Conservation (phyloP, 768 basidiomycete species). For the Boletus bicolor region DNA sequence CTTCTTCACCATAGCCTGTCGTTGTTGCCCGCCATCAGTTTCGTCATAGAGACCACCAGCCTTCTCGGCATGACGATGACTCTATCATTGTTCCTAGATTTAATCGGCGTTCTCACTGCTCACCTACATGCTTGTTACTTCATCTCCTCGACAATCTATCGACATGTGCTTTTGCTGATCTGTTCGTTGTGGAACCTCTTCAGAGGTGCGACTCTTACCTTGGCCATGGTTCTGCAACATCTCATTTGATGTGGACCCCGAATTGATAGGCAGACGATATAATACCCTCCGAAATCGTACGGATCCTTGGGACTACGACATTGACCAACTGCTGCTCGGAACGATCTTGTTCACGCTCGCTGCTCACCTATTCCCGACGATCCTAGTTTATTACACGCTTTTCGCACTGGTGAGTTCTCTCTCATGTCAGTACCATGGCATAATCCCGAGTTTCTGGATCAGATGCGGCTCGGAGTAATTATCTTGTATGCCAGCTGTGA, state of each 20-base stretch:
- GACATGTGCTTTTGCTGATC: slow-evolving; percentile 51
- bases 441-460: not conserved
- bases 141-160: slow-evolving; percentile 59
- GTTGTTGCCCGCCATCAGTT: slow-evolving; percentile 24
- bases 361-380: slow-evolving; percentile 80
- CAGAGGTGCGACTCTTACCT: slow-evolving; percentile 52
- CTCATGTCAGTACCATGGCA: not conserved
- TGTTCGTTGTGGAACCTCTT: slow-evolving; percentile 87
- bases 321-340: slow-evolving; percentile 93
- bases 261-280: slow-evolving; percentile 70
- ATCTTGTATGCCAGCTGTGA: slow-evolving; percentile 60
- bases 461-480: slow-evolving; percentile 57
- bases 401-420: slow-evolving; percentile 58
- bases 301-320: slow-evolving; percentile 87
- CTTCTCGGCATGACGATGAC: slow-evolving; percentile 59
- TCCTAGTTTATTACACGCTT: slow-evolving; percentile 79
- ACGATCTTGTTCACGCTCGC: slow-evolving; percentile 84
- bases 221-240: not conserved
- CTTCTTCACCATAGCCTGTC: slow-evolving; percentile 23
- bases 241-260: not conserved
- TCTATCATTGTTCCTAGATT: slow-evolving; percentile 63
- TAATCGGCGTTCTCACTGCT: slow-evolving; percentile 60
- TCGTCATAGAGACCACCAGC: slow-evolving; percentile 36
- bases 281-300: slow-evolving; percentile 86
- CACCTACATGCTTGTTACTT: slow-evolving; percentile 74